Percentiles rank a stretch among this genome's conserved stretches.
Conservation (phyloP, 2,329 filamentous ascomycete species). For the Hypoxylon sp. region DNA sequence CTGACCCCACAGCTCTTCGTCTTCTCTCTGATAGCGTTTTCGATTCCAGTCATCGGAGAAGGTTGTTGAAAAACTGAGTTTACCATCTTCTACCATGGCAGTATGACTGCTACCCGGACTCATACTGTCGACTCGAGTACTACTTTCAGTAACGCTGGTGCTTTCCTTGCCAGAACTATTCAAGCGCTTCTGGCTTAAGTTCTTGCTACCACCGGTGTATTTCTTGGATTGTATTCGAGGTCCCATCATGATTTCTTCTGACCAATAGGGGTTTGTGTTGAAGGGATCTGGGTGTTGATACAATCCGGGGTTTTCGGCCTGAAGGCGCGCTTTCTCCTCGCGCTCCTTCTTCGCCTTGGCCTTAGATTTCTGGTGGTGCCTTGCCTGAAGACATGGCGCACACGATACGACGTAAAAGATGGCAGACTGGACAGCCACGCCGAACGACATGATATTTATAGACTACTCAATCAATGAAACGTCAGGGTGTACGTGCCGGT, state of each 20-base stretch:
- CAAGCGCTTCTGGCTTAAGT: conserved; percentile 70
- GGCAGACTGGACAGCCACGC: conserved; percentile 77
- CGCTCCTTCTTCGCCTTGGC: conserved; percentile 77
- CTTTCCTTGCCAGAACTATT: conserved; percentile 71
- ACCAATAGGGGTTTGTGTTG: conserved; percentile 90
- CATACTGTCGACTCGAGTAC: conserved; percentile 54
- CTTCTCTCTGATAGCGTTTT: conserved; percentile 85
- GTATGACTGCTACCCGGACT: conserved; percentile 59
- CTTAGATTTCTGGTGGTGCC: conserved; percentile 77
- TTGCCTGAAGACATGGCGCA: conserved; percentile 80
- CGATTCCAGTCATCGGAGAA: conserved; percentile 77
- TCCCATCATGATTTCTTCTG: conserved; percentile 86
- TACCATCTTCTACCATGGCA: conserved; percentile 62
- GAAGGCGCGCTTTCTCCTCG: conserved; percentile 72
- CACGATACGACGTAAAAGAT: conserved; percentile 84
- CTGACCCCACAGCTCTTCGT: conserved; percentile 88
- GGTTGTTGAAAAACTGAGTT: conserved; percentile 54
- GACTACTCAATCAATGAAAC: neutral
- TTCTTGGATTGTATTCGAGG: conserved; percentile 72
- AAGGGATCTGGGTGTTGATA: conserved; percentile 87
- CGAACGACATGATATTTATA: conserved; percentile 61
- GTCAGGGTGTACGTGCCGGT: conserved; percentile 18
- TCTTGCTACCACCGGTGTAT: conserved; percentile 66
- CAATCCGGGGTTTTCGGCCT: conserved; percentile 77
- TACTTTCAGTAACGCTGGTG: conserved; percentile 51